phyloP scores from a whole-genome alignment of 192 early-diverging fungal genomes.

The Phlyctochytrium arcticum region DNA sequence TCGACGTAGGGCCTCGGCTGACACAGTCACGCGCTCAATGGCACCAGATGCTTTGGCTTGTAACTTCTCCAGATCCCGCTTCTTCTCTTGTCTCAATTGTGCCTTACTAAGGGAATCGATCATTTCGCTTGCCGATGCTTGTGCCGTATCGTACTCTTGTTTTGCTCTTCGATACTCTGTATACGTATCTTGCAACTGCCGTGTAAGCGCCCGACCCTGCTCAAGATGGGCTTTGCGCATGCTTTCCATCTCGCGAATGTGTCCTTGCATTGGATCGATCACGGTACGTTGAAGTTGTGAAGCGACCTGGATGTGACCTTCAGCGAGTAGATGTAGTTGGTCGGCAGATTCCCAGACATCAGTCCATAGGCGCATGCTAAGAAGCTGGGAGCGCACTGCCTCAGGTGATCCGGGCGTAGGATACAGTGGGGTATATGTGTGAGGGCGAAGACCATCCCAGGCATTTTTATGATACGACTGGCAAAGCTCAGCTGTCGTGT shows the following conservation, averaged over 20 bases:
- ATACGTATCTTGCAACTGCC: constrained; percentile 17
- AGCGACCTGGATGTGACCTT: constrained; percentile 15
- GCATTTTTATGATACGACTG: constrained; percentile 9
- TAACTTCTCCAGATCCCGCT: constrained; percentile 21
- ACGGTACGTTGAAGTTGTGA: constrained; percentile 8
- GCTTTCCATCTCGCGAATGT: constrained; percentile 17
- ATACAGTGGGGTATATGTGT: background rate
- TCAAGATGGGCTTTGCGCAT: constrained; percentile 6
- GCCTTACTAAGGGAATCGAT: constrained; percentile 16
- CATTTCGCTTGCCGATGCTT: constrained; percentile 6
- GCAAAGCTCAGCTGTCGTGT: constrained; percentile 13
- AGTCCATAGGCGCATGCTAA: constrained; percentile 10
- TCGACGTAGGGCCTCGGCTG: constrained; percentile 1
- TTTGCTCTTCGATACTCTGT: constrained; percentile 20
- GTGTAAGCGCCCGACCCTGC: constrained; percentile 2
- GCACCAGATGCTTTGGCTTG: constrained; percentile 14
- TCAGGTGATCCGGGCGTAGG: background rate
- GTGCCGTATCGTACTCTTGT: constrained; percentile 21
- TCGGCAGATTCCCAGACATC: constrained; percentile 5
- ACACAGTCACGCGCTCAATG: constrained; percentile 9
- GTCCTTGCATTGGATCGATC: constrained; percentile 14
- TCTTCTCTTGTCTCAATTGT: constrained; percentile 11
- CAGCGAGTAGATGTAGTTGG: constrained; percentile 7
- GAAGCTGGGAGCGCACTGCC: background rate
- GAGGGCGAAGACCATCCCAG: constrained; percentile 12